Evolutionary conservation across 2,329 filamentous ascomycete genomes (phyloP), one percentile per base, ranked within the genome.

Genomic region (Cercospora zeina): DNA sequence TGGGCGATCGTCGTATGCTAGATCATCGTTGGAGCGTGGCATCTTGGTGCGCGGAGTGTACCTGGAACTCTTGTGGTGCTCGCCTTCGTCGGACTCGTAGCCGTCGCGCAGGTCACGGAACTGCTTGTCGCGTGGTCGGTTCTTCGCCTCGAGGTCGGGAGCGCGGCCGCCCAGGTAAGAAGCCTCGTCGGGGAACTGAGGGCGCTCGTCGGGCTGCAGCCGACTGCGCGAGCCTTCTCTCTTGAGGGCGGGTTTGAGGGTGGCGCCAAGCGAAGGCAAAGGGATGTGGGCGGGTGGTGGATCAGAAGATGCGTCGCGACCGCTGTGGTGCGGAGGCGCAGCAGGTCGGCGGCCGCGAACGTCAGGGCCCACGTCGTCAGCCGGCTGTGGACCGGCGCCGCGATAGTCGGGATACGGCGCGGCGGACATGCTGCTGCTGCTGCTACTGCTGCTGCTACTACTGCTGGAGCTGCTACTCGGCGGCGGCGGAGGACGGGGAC

Each of bases 31-130:
- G 33, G 37, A 54, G 45, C 54, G 51, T 21, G 57, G 57, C 58
- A 60, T 59, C 37, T 53, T 58, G 56, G 14, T 58, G 45, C 56
- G 56, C 21, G 62, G 62, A n/a, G 55, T 62, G 59, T 61, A 63
- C 59, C 65, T 64, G 57, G 62, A 65, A 31, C 53, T 56, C 63
- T 62, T 65, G 63, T 71, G 69, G 45, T 58, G 62, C 54, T 76
- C 74, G 19, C 74, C 74, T 56, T 76, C 74, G 51, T 76, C 74
- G 50, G 68, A 71, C 61, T 74, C 73, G 65, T 76, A 76, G 14
- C 73, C 74, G 64, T 75, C 71, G 42, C 74, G 66, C 65, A 70
- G 70, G 33, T 74, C 70, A 27, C 74, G 62, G 64, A 76, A 76
- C 39, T 69, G 63, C 37, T 67, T 67, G 45, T 76, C 67, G 36